Conservation (phyloP, 176 grass and related monocot genomes). For the Lolium perenne region DNA sequence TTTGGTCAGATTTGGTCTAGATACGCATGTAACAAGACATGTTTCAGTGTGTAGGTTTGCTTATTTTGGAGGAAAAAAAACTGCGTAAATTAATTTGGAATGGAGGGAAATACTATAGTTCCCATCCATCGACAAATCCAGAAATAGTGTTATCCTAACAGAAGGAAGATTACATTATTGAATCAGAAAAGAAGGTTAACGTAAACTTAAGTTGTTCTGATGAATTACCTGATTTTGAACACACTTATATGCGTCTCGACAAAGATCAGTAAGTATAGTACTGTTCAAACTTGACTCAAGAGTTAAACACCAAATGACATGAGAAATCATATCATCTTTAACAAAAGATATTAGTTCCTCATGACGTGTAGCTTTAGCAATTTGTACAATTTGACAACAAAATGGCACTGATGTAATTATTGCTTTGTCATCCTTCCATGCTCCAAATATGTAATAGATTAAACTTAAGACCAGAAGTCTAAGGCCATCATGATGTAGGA, state of each 20-base stretch:
- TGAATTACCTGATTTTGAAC: conserved; percentile 17
- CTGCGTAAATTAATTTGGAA: too few relatives aligned
- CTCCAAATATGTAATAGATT: conserved; percentile 11
- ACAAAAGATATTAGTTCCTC: conserved; percentile 18
- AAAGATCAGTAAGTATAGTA: conserved; percentile 8
- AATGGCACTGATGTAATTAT: conserved; percentile 17
- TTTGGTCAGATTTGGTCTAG: too few relatives aligned
- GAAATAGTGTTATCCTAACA: neutral
- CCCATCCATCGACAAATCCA: neutral
- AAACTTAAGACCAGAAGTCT: conserved; percentile 24
- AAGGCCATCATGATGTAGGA: conserved; percentile 20
- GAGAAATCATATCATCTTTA: conserved; percentile 31
- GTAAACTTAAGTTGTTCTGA: neutral
- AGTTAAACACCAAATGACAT: conserved; percentile 18
- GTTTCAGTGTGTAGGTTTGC: too few relatives aligned
- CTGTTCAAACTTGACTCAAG: neutral
- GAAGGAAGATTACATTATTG: neutral
- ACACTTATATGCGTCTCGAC: neutral
- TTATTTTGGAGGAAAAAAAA: too few relatives aligned
- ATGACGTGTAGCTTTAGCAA: neutral
- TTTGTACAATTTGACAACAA: neutral
- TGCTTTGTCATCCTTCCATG: conserved; percentile 30
- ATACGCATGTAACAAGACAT: too few relatives aligned
- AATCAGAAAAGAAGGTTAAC: neutral
- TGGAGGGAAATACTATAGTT: neutral